phyloP scores from a whole-genome alignment of 441 rosid species.

The Populus trichocarpa region DNA sequence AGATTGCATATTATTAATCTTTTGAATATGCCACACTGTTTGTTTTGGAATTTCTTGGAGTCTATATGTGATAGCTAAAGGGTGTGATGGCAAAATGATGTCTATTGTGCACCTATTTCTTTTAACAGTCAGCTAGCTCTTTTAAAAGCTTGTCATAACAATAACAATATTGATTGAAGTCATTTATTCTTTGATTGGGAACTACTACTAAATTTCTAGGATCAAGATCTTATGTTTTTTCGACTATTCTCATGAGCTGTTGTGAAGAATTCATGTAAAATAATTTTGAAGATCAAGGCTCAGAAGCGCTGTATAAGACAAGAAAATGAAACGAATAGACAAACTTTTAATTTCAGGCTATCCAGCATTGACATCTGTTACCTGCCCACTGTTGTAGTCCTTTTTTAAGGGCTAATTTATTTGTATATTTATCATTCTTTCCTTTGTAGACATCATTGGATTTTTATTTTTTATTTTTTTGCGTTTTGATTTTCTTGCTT shows the following conservation, averaged over 20 bases:
- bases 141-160: not conserved
- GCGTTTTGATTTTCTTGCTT: constrained; percentile 4
- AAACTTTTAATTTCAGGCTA: too few species aligned
- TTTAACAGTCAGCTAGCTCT: not conserved
- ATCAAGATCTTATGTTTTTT: not conserved
- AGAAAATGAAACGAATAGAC: not conserved
- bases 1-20: too few species aligned
- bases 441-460: not conserved
- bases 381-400: not conserved
- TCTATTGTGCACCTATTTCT: not conserved
- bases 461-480: too few species aligned
- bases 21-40: too few species aligned
- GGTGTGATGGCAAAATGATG: not conserved
- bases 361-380: too few species aligned
- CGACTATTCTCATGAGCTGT: not conserved
- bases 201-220: not conserved
- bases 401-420: not conserved
- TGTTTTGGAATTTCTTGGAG: too few species aligned
- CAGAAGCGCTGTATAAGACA: not conserved
- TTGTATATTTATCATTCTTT: not conserved
- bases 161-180: not conserved
- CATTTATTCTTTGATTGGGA: not conserved
- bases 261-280: not conserved
- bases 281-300: not conserved
- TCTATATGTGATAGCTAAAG: not conserved